Base-by-base conservation (phyloP, 371 early-diverging fungal species). In the Rhizopus arrhizus region DNA sequence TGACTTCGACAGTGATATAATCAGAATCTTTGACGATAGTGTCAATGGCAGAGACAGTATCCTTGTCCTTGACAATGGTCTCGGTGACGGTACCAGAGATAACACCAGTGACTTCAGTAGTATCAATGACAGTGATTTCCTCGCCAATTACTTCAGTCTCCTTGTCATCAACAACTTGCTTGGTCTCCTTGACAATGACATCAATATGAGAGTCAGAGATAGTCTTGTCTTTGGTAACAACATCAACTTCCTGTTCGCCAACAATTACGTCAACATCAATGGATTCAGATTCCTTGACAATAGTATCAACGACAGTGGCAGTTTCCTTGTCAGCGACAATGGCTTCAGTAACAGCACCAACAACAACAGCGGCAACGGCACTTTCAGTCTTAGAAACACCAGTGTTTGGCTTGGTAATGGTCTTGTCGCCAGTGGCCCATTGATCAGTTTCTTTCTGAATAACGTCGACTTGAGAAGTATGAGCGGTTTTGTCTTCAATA, bases 341-440 rank as follows among this genome's bases (percentile, higher is more conserved):
- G 35, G 40, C 46, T 28, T 48, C 61, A 61, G 12, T 38, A 15
- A 1, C 10, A 15, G 42, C 45, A 43, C 2, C 10, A n/a, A 42
- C 43, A 33, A 49, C 43, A 51, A 43, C 50, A 34, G 36, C 50
- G 28, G 42, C 45, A 10, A 35, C 53, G 36, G 57, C 48, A 36
- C 33, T 11, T 31, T 47, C 50, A 32, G 38, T 31, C 38, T 13
- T 33, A 40, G 22, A 22, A 22, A 22, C 22, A 22, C 22, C 22
- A 22, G 22, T 22, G 22, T 22, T 22, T 22, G 22, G 22, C 2
- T 22, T 22, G 22, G 22, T 22, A 22, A 22, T 2, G 22, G 53
- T 38, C 9, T 45, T 43, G 1, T 3, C 10, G 22, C 9, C 41
- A 13, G 1, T 28, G 22, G 2, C 2, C 1, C 22, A 22, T 22